Evolutionary conservation across 176 grass and related monocot genomes (phyloP).

Genomic region (Saccharum officinarum): DNA sequence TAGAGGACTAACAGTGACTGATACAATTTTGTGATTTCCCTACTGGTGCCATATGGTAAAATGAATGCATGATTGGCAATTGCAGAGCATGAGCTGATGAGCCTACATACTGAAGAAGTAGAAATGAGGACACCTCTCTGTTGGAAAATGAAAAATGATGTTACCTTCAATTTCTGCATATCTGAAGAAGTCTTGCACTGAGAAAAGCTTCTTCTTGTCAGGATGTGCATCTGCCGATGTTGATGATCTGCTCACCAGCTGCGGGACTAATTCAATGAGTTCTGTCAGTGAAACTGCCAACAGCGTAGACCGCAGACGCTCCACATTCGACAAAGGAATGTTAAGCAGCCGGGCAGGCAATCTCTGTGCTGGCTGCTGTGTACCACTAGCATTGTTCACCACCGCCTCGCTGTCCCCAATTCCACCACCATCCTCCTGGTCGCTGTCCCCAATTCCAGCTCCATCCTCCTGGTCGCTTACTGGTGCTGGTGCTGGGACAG

Average conservation of each 20-base stretch:
- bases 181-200: slow-evolving; percentile 91
- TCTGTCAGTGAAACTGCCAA: too few relatives aligned
- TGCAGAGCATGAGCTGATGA: background rate
- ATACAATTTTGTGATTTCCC: background rate
- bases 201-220: slow-evolving; percentile 95
- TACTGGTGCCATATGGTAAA: background rate
- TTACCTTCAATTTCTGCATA: slow-evolving; percentile 50
- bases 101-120: background rate
- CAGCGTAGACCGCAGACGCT: too few relatives aligned
- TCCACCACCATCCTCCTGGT: slow-evolving; percentile 2
- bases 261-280: too few relatives aligned
- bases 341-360: slow-evolving; percentile 63
- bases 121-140: background rate
- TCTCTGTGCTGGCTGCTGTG: slow-evolving; percentile 38
- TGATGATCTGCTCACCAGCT: too few relatives aligned
- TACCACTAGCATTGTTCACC: slow-evolving; percentile 11
- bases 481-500: slow-evolving; percentile 7
- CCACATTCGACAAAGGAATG: slow-evolving; percentile 34
- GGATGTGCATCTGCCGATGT: too few relatives aligned
- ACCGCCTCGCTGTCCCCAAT: slow-evolving; percentile 35
- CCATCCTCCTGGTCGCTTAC: slow-evolving; percentile 23
- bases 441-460: slow-evolving; percentile 15
- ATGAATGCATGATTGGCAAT: background rate
- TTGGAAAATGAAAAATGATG: too few relatives aligned
- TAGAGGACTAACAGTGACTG: background rate